A percentile compares a stretch with the other conserved stretches of the same genome.
These are phyloP conservation scores for Mycena amicta DNA, from an alignment of 768 basidiomycete species.

Conservation along the genomic window DNA sequence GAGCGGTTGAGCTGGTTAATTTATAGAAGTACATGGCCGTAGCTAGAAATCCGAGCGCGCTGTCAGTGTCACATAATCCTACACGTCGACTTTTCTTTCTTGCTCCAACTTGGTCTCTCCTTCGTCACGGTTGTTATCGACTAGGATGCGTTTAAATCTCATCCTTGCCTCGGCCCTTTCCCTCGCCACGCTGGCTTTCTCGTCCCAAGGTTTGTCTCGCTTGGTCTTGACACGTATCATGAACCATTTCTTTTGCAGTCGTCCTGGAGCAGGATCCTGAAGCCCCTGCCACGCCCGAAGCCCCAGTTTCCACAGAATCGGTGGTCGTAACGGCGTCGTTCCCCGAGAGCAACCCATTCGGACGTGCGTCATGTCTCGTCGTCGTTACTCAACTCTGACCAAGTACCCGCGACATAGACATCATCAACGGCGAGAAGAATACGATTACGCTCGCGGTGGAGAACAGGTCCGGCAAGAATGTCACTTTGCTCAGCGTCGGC, in stretches of 20 bases:
- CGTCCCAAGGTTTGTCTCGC: slow-evolving; percentile 20
- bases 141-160: slow-evolving; percentile 21
- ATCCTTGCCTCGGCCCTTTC: slow-evolving; percentile 19
- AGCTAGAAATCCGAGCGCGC: neutral
- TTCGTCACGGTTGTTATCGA: slow-evolving; percentile 1
- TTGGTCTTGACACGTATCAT: neutral
- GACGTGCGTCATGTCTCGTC: slow-evolving; percentile 11
- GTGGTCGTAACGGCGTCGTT: slow-evolving; percentile 17
- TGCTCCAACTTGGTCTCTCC: neutral
- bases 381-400: neutral
- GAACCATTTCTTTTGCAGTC: slow-evolving; percentile 9
- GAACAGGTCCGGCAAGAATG: slow-evolving; percentile 74
- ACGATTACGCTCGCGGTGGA: slow-evolving; percentile 64
- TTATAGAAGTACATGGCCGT: slow-evolving; percentile 13
- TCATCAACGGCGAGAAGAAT: slow-evolving; percentile 85
- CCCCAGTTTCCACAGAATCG: slow-evolving; percentile 11
- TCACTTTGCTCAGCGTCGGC: slow-evolving; percentile 64
- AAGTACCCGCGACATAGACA: slow-evolving; percentile 46
- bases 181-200: slow-evolving; percentile 17
- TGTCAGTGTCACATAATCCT: neutral
- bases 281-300: neutral
- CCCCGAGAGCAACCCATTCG: slow-evolving; percentile 17
- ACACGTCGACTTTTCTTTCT: slow-evolving; percentile 1
- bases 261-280: slow-evolving; percentile 14
- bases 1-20: slow-evolving; percentile 76